A percentile compares a stretch with the other conserved stretches of the same genome.
Evolutionary conservation across 2,329 filamentous ascomycete species (phyloP).

Genomic region (Fusarium virguliforme): DNA sequence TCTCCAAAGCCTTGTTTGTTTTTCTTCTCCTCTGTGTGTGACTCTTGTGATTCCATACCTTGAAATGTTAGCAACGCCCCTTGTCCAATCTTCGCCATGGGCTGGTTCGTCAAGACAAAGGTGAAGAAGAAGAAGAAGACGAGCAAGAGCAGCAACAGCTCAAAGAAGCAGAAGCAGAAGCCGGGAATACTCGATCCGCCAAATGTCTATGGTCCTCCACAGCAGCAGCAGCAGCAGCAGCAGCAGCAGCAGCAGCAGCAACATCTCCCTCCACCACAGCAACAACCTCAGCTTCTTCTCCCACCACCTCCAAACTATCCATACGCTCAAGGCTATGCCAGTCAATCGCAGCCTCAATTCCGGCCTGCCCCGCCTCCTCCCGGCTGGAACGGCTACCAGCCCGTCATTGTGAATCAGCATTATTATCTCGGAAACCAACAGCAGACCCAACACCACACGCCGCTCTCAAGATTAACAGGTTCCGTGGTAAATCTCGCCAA

Average conservation of each 20-base stretch:
- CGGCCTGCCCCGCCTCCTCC: conserved; percentile 46
- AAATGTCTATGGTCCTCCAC: conserved; percentile 38
- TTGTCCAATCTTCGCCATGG: conserved; percentile 45
- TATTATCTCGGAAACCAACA: conserved; percentile 60
- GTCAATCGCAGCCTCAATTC: conserved; percentile 46
- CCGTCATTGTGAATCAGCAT: conserved; percentile 68
- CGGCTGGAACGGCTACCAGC: conserved; percentile 51
- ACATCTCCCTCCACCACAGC: conserved; percentile 11
- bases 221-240: conserved; percentile 9
- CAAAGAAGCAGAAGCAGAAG: conserved; percentile 13
- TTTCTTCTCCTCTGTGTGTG: not conserved
- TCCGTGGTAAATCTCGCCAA: conserved; percentile 63
- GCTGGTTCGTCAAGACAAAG: conserved; percentile 49
- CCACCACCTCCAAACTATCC: conserved; percentile 18
- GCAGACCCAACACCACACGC: conserved; percentile 35
- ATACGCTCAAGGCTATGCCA: conserved; percentile 44
- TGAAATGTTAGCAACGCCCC: not conserved
- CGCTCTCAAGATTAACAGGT: conserved; percentile 56
- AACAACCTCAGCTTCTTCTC: conserved; percentile 23
- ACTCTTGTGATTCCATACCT: not conserved
- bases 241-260: conserved; percentile 18
- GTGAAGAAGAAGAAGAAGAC: conserved; percentile 14
- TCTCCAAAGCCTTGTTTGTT: conserved; percentile 5
- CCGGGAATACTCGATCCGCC: conserved; percentile 39
- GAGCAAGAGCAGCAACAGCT: conserved; percentile 36